These are phyloP conservation scores for Aspergillus avenaceus DNA, from an alignment of 495 filamentous ascomycete genomes.

Conservation along the genomic window DNA sequence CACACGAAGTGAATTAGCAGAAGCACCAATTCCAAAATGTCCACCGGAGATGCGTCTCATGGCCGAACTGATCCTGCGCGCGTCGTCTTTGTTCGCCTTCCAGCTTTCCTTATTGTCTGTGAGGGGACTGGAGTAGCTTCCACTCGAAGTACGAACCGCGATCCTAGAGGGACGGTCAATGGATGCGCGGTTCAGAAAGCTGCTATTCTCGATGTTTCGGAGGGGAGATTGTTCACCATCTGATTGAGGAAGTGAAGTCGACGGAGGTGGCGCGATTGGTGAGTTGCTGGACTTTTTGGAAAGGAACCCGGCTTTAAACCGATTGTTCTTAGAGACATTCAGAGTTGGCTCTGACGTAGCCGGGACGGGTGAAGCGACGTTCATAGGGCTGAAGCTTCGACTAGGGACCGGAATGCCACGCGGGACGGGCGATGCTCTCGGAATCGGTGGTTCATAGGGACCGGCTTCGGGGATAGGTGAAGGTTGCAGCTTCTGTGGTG, in stretches of 20 bases:
- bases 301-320: conserved; percentile 90
- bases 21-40: conserved; percentile 24
- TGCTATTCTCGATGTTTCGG: conserved; percentile 58
- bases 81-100: conserved; percentile 53
- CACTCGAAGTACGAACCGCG: conserved; percentile 45
- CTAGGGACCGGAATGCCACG: conserved; percentile 38
- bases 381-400: conserved; percentile 31
- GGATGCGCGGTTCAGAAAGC: conserved; percentile 52
- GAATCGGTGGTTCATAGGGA: conserved; percentile 41
- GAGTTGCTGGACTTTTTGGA: conserved; percentile 68
- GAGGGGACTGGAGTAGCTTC: conserved; percentile 37
- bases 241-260: conserved; percentile 54
- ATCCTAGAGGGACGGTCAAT: conserved; percentile 46
- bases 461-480: conserved; percentile 44
- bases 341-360: conserved; percentile 29
- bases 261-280: conserved; percentile 56
- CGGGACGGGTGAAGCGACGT: conserved; percentile 28
- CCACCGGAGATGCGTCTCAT: conserved; percentile 54
- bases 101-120: conserved; percentile 40
- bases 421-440: conserved; percentile 44
- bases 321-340: conserved; percentile 54
- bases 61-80: conserved; percentile 57
- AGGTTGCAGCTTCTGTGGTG: conserved; percentile 60
- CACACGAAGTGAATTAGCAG: conserved; percentile 34
- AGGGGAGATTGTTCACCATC: conserved; percentile 64